phyloP scores from a whole-genome alignment of 2,329 filamentous ascomycete species.

The Aureobasidium namibiae region DNA sequence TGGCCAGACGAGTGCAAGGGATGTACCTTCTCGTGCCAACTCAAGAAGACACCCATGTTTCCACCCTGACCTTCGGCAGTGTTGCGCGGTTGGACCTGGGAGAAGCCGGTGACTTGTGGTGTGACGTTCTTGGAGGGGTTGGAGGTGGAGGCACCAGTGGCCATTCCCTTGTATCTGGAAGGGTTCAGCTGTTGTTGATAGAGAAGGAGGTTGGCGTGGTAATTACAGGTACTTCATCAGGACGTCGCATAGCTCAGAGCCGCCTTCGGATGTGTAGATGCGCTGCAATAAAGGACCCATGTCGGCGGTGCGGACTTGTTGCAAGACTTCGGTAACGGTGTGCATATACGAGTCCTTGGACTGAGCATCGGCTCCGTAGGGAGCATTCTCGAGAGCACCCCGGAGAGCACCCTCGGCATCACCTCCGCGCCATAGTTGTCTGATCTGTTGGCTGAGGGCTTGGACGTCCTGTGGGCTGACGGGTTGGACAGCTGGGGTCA shows the following conservation, averaged over 20 bases:
- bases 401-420: slow-evolving; percentile 81
- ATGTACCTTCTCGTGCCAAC: slow-evolving; percentile 86
- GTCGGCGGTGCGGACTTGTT: slow-evolving; percentile 91
- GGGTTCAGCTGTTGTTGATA: not conserved
- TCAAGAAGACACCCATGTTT: slow-evolving; percentile 91
- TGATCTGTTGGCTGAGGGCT: slow-evolving; percentile 68
- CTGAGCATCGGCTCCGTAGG: slow-evolving; percentile 52
- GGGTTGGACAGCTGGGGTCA: slow-evolving; percentile 68
- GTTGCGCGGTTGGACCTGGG: slow-evolving; percentile 56
- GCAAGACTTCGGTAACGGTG: slow-evolving; percentile 84
- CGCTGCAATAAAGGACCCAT: slow-evolving; percentile 83
- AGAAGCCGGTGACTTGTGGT: slow-evolving; percentile 81
- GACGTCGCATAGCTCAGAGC: slow-evolving; percentile 78
- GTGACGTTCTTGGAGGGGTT: slow-evolving; percentile 40
- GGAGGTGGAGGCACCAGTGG: slow-evolving; percentile 20
- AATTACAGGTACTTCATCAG: slow-evolving; percentile 95
- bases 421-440: slow-evolving; percentile 78
- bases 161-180: slow-evolving; percentile 82
- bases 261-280: slow-evolving; percentile 70
- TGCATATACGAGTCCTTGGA: slow-evolving; percentile 73
- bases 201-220: not conserved
- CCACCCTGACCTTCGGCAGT: slow-evolving; percentile 65
- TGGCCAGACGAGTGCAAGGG: not conserved
- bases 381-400: slow-evolving; percentile 75
- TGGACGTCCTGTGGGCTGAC: slow-evolving; percentile 72